Conservation (phyloP, 345 rosid genomes). For the Camelina laxa region DNA sequence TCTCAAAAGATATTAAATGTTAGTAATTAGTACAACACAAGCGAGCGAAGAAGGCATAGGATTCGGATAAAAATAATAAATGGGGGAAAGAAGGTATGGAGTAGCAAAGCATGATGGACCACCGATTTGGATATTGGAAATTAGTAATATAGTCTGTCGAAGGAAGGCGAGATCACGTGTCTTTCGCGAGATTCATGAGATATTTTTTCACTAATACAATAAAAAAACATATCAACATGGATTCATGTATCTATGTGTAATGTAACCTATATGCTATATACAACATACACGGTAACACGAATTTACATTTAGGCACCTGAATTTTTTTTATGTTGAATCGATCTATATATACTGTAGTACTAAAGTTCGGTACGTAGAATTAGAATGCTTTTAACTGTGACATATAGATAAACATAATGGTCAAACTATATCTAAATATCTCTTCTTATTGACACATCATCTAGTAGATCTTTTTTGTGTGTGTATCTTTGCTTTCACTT, state of each 20-base stretch:
- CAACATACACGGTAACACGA: too few relatives aligned
- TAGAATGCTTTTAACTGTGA: too few relatives aligned
- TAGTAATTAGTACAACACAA: neutral
- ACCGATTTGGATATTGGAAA: slow-evolving; percentile 30
- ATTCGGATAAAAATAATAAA: slow-evolving; percentile 38
- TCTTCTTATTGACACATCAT: too few relatives aligned
- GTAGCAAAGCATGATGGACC: slow-evolving; percentile 23
- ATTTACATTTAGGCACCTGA: too few relatives aligned
- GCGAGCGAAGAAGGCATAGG: slow-evolving; percentile 31
- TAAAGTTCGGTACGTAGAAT: too few relatives aligned
- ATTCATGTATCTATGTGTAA: neutral
- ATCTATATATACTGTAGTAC: too few relatives aligned
- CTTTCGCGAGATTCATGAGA: slow-evolving; percentile 13
- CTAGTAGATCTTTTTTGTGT: neutral
- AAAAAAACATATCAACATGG: neutral
- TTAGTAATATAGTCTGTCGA: slow-evolving; percentile 20
- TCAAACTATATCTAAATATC: too few relatives aligned
- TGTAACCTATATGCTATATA: too few relatives aligned
- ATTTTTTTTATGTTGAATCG: too few relatives aligned
- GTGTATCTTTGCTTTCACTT: neutral
- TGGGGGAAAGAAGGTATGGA: slow-evolving; percentile 14
- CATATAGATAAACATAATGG: too few relatives aligned
- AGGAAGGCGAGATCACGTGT: slow-evolving; percentile 29
- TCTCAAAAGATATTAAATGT: too few relatives aligned
- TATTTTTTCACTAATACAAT: neutral